Conservation (phyloP, 805 yeast genomes). For the Starmerella kuoi region DNA sequence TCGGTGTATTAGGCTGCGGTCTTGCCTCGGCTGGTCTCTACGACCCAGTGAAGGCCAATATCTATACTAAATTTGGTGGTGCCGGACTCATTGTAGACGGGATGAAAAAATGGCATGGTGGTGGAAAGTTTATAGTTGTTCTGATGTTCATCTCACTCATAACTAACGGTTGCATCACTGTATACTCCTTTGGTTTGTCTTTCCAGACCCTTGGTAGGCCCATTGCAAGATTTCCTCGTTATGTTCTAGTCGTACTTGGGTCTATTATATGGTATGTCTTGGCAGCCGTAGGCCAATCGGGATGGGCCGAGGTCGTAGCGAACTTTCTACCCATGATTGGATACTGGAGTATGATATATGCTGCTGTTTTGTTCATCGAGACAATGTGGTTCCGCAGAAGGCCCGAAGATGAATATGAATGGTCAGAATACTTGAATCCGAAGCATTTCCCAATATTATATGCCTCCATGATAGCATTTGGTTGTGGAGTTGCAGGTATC, state of each 20-base stretch:
- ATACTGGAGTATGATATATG: constrained; percentile 78
- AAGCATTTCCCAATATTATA: constrained; percentile 50
- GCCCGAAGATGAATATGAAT: constrained; percentile 46
- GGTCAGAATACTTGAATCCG: constrained; percentile 60
- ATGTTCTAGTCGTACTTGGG: constrained; percentile 56
- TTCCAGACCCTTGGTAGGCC: constrained; percentile 42
- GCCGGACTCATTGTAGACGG: constrained; percentile 64
- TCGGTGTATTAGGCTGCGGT: constrained; percentile 61
- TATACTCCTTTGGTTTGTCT: constrained; percentile 72
- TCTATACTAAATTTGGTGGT: constrained; percentile 48
- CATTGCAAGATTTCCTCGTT: constrained; percentile 58
- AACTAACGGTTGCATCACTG: constrained; percentile 70
- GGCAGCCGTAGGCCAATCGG: constrained; percentile 63
- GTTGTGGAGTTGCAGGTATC: constrained; percentile 67
- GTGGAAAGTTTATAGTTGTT: constrained; percentile 63
- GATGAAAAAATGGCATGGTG: constrained; percentile 58
- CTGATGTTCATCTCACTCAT: constrained; percentile 61
- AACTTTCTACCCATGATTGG: constrained; percentile 87
- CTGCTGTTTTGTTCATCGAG: constrained; percentile 58
- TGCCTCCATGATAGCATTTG: constrained; percentile 57
- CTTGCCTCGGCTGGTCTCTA: constrained; percentile 51
- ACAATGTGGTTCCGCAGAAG: constrained; percentile 54
- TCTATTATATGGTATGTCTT: constrained; percentile 55
- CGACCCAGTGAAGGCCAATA: constrained; percentile 36
- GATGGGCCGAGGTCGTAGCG: constrained; percentile 58